Percentiles rank a stretch among this genome's conserved stretches.
Evolutionary conservation across 208 protist genomes (phyloP).

Genomic region (Angomonas deanei): DNA sequence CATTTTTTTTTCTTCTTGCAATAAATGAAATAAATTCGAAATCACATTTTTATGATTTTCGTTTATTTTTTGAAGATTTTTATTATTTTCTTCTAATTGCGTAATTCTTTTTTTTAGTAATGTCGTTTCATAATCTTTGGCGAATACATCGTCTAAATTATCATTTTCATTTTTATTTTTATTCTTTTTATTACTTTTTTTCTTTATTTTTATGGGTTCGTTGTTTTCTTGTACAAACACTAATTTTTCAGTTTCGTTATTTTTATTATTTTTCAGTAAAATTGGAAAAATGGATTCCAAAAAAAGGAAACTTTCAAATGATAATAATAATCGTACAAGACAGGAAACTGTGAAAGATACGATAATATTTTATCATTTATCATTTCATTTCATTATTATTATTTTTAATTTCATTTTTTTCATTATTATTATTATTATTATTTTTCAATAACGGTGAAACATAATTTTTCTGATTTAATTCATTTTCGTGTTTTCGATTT

Average conservation of each 20-base stretch:
- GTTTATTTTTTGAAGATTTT: background rate
- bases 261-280: background rate
- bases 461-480: background rate
- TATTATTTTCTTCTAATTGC: background rate
- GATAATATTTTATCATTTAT: conserved; percentile 1
- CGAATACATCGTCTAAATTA: background rate
- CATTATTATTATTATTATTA: conserved; percentile 1
- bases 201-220: background rate
- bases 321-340: background rate
- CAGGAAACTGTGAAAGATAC: too few species aligned
- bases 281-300: background rate
- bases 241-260: background rate
- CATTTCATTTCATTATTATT: background rate
- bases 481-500: background rate
- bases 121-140: background rate
- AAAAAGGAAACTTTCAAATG: too few species aligned
- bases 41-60: background rate
- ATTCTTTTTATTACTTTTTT: background rate
- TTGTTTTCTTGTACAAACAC: too few species aligned
- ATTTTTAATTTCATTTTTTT: background rate
- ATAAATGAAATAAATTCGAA: background rate
- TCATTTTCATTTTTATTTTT: background rate
- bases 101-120: background rate
- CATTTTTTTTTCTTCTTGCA: conserved; percentile 1
- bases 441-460: background rate